Base-by-base conservation (phyloP, 305 asterid genomes). In the Fraxinus xanthoxyloides region DNA sequence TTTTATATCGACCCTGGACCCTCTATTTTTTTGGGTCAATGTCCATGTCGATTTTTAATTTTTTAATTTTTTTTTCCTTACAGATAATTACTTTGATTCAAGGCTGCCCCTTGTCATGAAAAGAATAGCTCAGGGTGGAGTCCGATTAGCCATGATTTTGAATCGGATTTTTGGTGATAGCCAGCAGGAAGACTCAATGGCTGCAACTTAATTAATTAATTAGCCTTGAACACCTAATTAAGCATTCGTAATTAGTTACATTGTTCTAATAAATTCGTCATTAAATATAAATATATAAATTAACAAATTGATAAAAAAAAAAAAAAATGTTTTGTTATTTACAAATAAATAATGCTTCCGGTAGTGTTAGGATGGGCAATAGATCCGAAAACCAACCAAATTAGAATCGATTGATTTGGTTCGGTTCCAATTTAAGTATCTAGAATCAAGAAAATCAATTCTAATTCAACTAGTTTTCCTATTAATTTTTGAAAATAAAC, bases 71-170 rank as follows among this genome's bases (percentile, higher is more conserved):
- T 79, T 7, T 30, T 76, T 7, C 19, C 8, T 63, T 56, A 43
- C 91, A 95, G 97, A 92, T 80, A 86, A 90, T 76, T 93, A 95
- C 83, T 95, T 95, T 75, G 85, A 90, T 78, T 91, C 99, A 67
- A 89, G 99, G 83, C 51, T 91, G 74, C 91, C 99, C 23, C 81
- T 92, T 61, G 98, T 93, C 24, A 92, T 87, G 97, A 93, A 92
- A 82, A 87, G 99, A 79, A 85, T 95, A 83, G 99, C 97, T 75
- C 99, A 95, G 75, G 99, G 98, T 19, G 99, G 97, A 56, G 97
- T 92, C 9, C 92, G 99, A 56, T 82, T 95, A 80, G 97, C 97
- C 80, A 94, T 91, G 97, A 87, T 93, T 82, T 80, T 93, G 82
- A 95, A 92, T 74, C 85, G 86, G 63, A 88, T 90, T 40, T 85